A percentile compares a stretch with the other conserved stretches of the same genome.
phyloP scores from a whole-genome alignment of 371 early-diverging fungal species.

The Mortierella sp. region DNA sequence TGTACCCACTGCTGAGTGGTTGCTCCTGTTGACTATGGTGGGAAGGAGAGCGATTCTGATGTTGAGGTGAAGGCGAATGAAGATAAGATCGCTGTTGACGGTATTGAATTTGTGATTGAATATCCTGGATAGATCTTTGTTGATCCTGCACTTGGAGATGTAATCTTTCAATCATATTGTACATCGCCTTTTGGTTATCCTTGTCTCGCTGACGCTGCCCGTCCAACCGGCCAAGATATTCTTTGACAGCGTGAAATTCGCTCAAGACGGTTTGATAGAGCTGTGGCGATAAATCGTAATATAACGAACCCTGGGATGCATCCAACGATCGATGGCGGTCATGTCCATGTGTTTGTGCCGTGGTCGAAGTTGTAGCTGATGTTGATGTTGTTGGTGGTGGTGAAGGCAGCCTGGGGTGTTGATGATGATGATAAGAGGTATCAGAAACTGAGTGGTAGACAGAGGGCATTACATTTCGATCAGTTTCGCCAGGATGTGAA shows the following conservation, averaged over 20 bases:
- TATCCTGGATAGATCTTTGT: constrained; percentile 25
- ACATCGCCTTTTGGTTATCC: constrained; percentile 29
- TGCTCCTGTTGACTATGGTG: background rate
- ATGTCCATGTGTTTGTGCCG: background rate
- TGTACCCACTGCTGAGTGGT: background rate
- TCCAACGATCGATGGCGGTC: too few relatives aligned
- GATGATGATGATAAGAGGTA: background rate
- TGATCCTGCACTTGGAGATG: constrained; percentile 37
- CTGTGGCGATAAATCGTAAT: constrained; percentile 3
- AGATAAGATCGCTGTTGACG: constrained; percentile 1
- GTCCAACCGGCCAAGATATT: constrained; percentile 30
- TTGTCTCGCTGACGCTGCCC: constrained; percentile 41
- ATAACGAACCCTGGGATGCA: background rate
- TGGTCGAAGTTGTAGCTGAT: background rate
- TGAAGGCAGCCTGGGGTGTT: constrained; percentile 2
- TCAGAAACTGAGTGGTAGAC: background rate
- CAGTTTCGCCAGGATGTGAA: background rate
- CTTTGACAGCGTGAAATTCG: constrained; percentile 31
- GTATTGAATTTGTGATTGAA: constrained; percentile 22
- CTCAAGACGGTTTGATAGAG: constrained; percentile 25
- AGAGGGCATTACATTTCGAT: background rate
- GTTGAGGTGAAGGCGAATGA: background rate
- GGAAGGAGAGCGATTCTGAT: background rate
- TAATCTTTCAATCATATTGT: constrained; percentile 26
- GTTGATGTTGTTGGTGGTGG: background rate